Conservation (phyloP, 2,329 filamentous ascomycete genomes). For the Exophiala bonariae region DNA sequence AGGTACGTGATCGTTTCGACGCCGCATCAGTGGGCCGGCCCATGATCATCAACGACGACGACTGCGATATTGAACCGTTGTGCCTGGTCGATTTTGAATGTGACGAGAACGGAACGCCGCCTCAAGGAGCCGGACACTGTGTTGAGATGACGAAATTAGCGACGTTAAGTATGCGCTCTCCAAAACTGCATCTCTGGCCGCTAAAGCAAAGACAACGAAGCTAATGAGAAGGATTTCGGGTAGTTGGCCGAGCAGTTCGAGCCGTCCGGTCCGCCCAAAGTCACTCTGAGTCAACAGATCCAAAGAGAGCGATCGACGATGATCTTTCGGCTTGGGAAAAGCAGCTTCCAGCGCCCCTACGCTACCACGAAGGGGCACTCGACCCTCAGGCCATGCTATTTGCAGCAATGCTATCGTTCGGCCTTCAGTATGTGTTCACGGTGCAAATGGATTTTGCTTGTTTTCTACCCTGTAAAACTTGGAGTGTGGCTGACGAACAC, state of each 20-base stretch:
- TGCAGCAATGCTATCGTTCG: constrained; percentile 15
- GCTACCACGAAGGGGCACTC: constrained; percentile 11
- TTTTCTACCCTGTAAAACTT: no score
- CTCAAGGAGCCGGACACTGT: constrained; percentile 7
- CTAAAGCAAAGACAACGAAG: constrained; percentile 1
- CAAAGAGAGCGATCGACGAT: constrained; percentile 7
- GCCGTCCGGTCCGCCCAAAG: constrained; percentile 8
- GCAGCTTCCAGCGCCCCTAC: constrained; percentile 12
- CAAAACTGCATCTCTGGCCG: constrained; percentile 6
- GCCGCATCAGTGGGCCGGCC: constrained; percentile 29
- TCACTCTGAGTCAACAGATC: constrained; percentile 3
- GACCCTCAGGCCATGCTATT: constrained; percentile 12
- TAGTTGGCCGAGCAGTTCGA: constrained; percentile 14
- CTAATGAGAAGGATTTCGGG: constrained; percentile 9
- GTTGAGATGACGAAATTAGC: constrained; percentile 17
- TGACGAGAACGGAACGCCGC: constrained; percentile 9
- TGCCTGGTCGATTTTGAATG: constrained; percentile 24
- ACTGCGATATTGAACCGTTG: constrained; percentile 28
- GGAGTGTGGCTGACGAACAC: constrained; percentile 11
- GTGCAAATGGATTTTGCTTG: background rate
- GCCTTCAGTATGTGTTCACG: constrained; percentile 11
- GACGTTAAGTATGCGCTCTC: constrained; percentile 9
- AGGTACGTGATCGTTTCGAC: constrained; percentile 16
- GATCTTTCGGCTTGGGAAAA: constrained; percentile 17
- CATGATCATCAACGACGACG: constrained; percentile 28